These are phyloP conservation scores for Fusarium dimerum DNA, from an alignment of 2,329 filamentous ascomycete genomes.

Conservation along the genomic window DNA sequence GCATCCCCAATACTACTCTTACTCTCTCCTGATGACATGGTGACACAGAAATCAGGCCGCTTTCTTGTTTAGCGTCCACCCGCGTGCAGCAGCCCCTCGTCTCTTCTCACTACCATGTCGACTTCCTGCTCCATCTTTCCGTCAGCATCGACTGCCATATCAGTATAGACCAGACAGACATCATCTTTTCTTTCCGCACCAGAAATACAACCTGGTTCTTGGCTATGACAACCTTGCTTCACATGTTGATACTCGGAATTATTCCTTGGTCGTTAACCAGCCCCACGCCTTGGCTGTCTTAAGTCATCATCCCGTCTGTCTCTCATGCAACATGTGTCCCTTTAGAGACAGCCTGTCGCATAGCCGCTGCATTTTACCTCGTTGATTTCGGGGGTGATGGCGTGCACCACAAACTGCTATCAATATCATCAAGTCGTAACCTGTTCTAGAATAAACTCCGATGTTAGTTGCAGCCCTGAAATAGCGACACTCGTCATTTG, in stretches of 20 bases:
- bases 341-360: conserved; percentile 20
- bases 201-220: no score
- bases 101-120: background rate
- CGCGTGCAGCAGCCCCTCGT: background rate
- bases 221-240: background rate
- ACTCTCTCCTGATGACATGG: conserved; percentile 1
- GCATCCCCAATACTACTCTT: background rate
- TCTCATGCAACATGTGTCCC: conserved; percentile 21
- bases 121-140: background rate
- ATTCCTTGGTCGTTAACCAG: background rate
- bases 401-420: background rate
- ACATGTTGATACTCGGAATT: background rate
- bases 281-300: background rate
- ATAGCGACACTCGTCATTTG: no score
- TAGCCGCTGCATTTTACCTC: background rate
- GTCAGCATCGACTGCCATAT: background rate
- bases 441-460: no score
- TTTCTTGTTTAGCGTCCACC: conserved; percentile 1
- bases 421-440: background rate
- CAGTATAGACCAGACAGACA: no score
- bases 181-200: no score
- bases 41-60: background rate
- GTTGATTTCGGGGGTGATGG: background rate
- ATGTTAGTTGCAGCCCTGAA: no score
- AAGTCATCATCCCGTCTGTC: background rate